Conservation (phyloP, 108 stramenopile genomes). For the Cyclotella cryptica region DNA sequence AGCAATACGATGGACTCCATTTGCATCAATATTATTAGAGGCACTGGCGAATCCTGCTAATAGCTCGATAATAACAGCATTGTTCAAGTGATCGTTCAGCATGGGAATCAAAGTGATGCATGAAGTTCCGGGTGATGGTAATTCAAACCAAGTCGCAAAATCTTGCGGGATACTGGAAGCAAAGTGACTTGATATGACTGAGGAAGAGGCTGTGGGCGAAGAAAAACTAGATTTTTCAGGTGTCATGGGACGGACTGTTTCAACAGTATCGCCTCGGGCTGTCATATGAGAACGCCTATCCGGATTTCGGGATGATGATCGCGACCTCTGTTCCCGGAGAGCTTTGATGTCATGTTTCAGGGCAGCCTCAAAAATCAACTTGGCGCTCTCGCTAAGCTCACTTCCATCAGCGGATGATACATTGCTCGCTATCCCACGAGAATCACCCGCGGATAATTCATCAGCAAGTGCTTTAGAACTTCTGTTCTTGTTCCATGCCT, state of each 20-base stretch:
- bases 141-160: conserved; percentile 41
- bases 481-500: conserved; percentile 35
- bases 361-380: conserved; percentile 39
- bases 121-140: conserved; percentile 35
- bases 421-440: conserved; percentile 15
- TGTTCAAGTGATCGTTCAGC: conserved; percentile 22
- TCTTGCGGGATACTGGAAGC: conserved; percentile 38
- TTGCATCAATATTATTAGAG: conserved; percentile 12
- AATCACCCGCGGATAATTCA: conserved; percentile 43
- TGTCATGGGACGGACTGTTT: too few relatives aligned
- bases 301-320: not conserved
- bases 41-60: not conserved
- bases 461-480: conserved; percentile 43
- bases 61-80: conserved; percentile 15
- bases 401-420: conserved; percentile 20
- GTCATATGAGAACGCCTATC: too few relatives aligned
- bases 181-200: conserved; percentile 20
- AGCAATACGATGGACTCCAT: conserved; percentile 18
- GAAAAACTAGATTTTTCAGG: too few relatives aligned
- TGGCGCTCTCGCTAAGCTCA: conserved; percentile 42
- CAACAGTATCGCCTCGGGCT: not conserved
- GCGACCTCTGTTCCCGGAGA: conserved; percentile 2
- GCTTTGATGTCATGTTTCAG: conserved; percentile 22
- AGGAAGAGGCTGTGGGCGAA: conserved; percentile 3
- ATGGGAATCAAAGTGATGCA: conserved; percentile 39